Base-by-base conservation (phyloP, 768 basidiomycete genomes). In the Termitomyces sp. region DNA sequence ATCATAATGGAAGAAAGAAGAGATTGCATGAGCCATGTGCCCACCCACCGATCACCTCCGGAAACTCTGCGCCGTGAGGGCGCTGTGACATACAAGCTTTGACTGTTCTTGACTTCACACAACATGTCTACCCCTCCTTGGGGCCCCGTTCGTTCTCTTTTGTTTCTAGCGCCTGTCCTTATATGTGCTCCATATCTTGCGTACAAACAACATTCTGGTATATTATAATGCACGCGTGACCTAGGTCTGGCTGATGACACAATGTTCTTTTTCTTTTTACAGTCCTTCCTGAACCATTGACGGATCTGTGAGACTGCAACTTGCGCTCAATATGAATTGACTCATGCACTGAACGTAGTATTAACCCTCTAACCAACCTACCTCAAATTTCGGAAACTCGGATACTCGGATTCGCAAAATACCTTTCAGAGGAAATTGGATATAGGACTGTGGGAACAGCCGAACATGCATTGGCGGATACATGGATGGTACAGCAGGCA, bases 401-500 rank as follows among this genome's bases (percentile, higher is more conserved):
- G 14, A 88, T 93, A 54, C 80, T 91, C 3, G 77, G 75, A 6
- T 75, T 85, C 49, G 82, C 86, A 3, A 83, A 81, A 63, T 71
- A 86, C 59, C 81, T 93, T 7, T 92, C 93, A 0, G 93, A 95
- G 68, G 86, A 83, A 5, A 93, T 95, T 49, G 95, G 95, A 1
- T 98, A 86, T 73, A 80, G 96, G 50, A 97, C 91, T 0, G 91
- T 96, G 10, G 96, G 96, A 1, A 94, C 95, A 0, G 79, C 79
- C 35, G 94, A 98, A 70, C 93, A 96, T 74, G 89, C 91, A 0
- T 70, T 84, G 30, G 93, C 89, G 4, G 95, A 97, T 65, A 74
- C 78, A 28, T 98, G 93, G 86, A 86, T 95, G 81, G 67, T 87
- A 23, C 73, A 82, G 49, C 82, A 88, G 66, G 88, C 88, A 2